Evolutionary conservation across 306 rosid genomes (phyloP).

Genomic region (Dicorynia guianensis): DNA sequence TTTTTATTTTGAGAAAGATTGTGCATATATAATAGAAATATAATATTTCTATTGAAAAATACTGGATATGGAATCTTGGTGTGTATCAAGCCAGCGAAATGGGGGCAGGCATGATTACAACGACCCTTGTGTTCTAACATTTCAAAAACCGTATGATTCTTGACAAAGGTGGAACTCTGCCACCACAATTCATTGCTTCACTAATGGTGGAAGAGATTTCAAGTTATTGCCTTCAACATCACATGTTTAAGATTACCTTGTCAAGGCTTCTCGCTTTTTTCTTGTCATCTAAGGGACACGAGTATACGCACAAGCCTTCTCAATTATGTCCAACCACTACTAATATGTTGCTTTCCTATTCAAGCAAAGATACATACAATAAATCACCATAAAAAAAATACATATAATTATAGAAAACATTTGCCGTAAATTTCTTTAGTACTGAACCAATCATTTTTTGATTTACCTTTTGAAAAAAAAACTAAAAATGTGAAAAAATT

Average conservation of each 20-base stretch:
- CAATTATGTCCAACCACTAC: constrained; percentile 28
- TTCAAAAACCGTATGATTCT: constrained; percentile 47
- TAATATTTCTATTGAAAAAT: constrained; percentile 20
- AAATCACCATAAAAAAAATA: too few species aligned
- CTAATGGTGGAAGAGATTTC: constrained; percentile 42
- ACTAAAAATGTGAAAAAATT: constrained; percentile 1
- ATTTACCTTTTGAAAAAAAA: too few species aligned
- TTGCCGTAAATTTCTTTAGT: too few species aligned
- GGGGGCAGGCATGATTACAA: constrained; percentile 38
- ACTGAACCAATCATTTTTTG: too few species aligned
- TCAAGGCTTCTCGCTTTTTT: constrained; percentile 40
- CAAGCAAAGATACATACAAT: constrained; percentile 17
- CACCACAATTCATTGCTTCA: constrained; percentile 33
- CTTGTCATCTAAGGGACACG: constrained; percentile 51
- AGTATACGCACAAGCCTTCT: constrained; percentile 30
- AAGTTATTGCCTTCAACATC: constrained; percentile 37
- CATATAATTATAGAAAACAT: not conserved
- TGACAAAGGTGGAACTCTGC: constrained; percentile 27
- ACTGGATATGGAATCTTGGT: constrained; percentile 16
- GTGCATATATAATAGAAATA: not conserved
- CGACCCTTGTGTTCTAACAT: constrained; percentile 39
- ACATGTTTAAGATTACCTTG: constrained; percentile 35
- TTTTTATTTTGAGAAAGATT: too few species aligned
- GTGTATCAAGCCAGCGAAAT: constrained; percentile 33
- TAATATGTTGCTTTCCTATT: constrained; percentile 26